Evolutionary conservation across 352 stramenopile species (phyloP), one percentile per base, ranked within the genome.

Genomic region (Globisporangium spinosum): DNA sequence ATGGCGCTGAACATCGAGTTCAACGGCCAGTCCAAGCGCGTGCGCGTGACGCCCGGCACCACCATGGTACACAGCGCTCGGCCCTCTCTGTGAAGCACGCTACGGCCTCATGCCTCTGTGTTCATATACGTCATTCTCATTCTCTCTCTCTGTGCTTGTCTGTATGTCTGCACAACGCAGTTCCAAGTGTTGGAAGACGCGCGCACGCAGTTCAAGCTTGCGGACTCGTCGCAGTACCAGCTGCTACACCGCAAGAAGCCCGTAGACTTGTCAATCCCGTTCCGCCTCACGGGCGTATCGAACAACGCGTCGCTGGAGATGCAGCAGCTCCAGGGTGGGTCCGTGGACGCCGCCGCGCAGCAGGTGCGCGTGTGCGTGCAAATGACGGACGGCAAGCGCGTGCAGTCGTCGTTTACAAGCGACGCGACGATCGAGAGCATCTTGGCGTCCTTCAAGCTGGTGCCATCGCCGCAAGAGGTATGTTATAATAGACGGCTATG

Each of bases 361-460:
- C 75, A 85, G 68, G 83, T 95, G 69, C 87, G 88, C 54, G 85
- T 96, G n/a, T 90, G 83, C 58, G 76, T 96, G 22, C 89, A 96
- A 60, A 65, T 92, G 62, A 57, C 65, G 6, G 86, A 94, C 61
- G 87, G 89, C 49, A 90, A 90, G 67, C 86, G 89, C 51, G 76
- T 93, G 59, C 86, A 94, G 60, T 76, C 81, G 17, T 70, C 75
- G 25, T 94, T 95, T 47, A 58, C 63, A 0, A 89, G 72, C 32
- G 74, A 92, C 66, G 51, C 64, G 20, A 89, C 78, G 13, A 71
- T 96, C 25, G 74, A 83, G 29, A 62, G 57, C 27, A 90, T 96
- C 25, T 74, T 96, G 29, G 68, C 61, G 35, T 72, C 74, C 54
- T 83, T 93, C 12, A 72, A 81, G 23, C 61, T 94, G 23, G 67